Percentiles rank a stretch among this genome's conserved stretches.
Evolutionary conservation across 2,329 filamentous ascomycete species (phyloP).

Genomic region (Rhynchosporium secalis): DNA sequence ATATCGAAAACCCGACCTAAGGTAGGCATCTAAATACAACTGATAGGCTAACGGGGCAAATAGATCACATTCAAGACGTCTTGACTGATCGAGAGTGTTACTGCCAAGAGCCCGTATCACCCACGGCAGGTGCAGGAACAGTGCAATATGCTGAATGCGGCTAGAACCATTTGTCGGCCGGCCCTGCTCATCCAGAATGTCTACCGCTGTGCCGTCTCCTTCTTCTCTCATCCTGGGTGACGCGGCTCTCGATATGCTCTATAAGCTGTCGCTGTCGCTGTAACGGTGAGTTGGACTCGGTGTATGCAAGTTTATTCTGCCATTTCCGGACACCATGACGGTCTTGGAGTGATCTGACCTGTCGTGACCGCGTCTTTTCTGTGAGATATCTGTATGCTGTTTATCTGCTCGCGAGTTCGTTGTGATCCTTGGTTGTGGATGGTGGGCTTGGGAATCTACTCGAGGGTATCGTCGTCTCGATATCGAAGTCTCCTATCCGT

Average conservation of each 20-base stretch:
- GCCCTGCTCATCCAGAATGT: neutral
- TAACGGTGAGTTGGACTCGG: too few species aligned
- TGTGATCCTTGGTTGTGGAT: neutral
- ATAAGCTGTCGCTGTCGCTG: too few species aligned
- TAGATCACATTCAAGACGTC: neutral
- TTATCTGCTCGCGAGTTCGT: neutral
- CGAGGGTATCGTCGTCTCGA: neutral
- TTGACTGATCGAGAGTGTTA: neutral
- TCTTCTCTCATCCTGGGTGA: neutral
- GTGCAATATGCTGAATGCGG: neutral
- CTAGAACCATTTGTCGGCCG: neutral
- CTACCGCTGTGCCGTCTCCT: neutral
- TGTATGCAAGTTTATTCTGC: too few species aligned
- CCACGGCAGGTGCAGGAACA: neutral
- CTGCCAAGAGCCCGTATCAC: slow-evolving; percentile 2
- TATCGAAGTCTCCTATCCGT: neutral
- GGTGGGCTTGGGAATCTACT: neutral
- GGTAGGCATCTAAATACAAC: neutral
- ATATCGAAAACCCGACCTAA: neutral
- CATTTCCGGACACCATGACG: too few species aligned
- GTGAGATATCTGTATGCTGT: too few species aligned
- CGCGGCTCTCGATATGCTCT: too few species aligned
- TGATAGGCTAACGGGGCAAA: neutral
- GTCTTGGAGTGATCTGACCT: too few species aligned
- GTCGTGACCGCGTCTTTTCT: too few species aligned